Conservation (phyloP, 179 eudicot species). For the Vitellaria paradoxa region DNA sequence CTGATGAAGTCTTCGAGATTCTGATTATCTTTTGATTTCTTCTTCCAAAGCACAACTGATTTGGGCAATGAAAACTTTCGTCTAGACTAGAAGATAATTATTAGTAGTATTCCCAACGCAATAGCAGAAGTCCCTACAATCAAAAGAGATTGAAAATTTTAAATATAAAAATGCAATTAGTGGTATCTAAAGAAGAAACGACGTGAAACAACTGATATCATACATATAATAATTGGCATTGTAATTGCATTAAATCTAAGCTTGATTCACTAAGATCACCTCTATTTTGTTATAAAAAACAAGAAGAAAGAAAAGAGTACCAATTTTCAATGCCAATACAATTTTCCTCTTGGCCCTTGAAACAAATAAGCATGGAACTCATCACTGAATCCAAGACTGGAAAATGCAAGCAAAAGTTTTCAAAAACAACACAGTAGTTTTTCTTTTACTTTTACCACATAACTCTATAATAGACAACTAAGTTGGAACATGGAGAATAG, state of each 20-base stretch:
- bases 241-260: no score
- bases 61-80: neutral
- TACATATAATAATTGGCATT: neutral
- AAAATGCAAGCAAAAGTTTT: neutral
- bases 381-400: no score
- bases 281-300: neutral
- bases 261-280: no score
- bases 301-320: neutral
- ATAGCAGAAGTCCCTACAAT: neutral
- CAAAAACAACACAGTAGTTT: neutral
- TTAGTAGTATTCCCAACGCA: neutral
- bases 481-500: no score
- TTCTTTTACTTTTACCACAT: no score
- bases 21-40: neutral
- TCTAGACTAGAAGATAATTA: neutral
- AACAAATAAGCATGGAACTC: neutral
- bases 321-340: neutral
- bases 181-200: no score
- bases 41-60: neutral
- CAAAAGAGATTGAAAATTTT: neutral
- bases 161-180: no score
- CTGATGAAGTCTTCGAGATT: constrained; percentile 7
- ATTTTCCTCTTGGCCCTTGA: neutral
- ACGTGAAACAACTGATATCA: no score
- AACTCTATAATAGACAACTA: no score